Evolutionary conservation across 1,139 yeast species (phyloP).

Genomic region (Yamadazyma songkhlaensis): DNA sequence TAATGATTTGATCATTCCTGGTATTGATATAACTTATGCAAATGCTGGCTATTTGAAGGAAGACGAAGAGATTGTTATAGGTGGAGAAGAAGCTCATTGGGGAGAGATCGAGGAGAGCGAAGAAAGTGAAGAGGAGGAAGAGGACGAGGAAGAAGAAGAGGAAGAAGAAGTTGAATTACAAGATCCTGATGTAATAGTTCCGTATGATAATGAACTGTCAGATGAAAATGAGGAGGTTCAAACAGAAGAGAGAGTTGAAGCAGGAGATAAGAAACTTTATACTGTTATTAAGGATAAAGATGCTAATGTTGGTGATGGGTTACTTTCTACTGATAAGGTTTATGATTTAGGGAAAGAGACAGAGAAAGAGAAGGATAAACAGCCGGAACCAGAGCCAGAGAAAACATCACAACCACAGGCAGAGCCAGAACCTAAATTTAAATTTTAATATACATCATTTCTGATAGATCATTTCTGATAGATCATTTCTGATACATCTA

Average conservation of each 20-base stretch:
- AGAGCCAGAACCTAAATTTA: background rate
- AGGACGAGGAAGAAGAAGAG: constrained; percentile 6
- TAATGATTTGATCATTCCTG: constrained; percentile 59
- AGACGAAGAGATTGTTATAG: constrained; percentile 14
- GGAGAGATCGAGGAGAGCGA: constrained; percentile 34
- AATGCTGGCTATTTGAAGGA: constrained; percentile 33
- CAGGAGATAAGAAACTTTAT: constrained; percentile 2
- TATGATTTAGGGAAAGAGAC: constrained; percentile 16
- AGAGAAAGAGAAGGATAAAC: background rate
- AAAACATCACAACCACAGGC: background rate
- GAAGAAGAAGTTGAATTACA: background rate
- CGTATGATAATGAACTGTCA: constrained; percentile 1
- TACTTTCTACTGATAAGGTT: constrained; percentile 17
- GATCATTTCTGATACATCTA: background rate
- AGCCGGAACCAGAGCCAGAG: background rate
- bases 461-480: background rate
- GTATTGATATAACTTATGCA: constrained; percentile 41
- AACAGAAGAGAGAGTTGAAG: background rate
- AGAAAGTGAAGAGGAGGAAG: constrained; percentile 7
- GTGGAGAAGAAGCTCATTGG: constrained; percentile 27
- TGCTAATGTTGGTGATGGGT: constrained; percentile 13
- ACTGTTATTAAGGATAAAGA: constrained; percentile 16
- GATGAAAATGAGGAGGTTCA: background rate
- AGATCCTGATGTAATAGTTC: background rate
- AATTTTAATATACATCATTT: background rate